Base-by-base conservation (phyloP, 2,329 filamentous ascomycete species). In the Orbilia brochopaga region DNA sequence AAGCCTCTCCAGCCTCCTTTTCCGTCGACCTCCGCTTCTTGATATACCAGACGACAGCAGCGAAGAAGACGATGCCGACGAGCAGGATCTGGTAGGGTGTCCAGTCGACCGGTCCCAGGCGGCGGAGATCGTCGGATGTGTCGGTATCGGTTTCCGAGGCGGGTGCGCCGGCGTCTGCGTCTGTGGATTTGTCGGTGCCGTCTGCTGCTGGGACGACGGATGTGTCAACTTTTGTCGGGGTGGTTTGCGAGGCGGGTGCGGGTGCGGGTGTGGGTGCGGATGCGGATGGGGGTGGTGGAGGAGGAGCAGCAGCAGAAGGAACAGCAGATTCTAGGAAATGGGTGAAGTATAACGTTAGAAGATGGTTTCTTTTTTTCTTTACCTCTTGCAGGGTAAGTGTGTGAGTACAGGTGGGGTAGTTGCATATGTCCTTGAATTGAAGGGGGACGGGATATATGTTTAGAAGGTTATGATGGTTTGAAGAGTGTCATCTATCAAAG, bases 131-230 rank as follows among this genome's bases (percentile, higher is more conserved):
- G 23, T 73, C 69, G 15, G 69, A 54, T 13, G 53, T 54, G 23
- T 73, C 62, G 11, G 62, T 67, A 40, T 67, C 69, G 57, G 60
- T 53, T 65, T 72, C 67, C 15, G 67, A 65, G 40, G 67, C 67
- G 37, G 55, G 60, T 52, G 37, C 17, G 50, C 13, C 24, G 6
- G 44, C 5, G 7, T 15, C 44, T 48, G 44, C 11, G 5, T 15
- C 40, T 44, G 40, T 48, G 8, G 48, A 11, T 11, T 17, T 52
- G 30, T 11, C 23, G 50, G 23, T 3, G 50, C n/a, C 30, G 10
- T 30, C 30, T 30, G 50, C 23, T 19, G 50, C 8, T 7, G 5
- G 17, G 58, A 40, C 11, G 32, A 50, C 27, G 57, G 23, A 13
- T 7, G 19, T 13, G 27, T 32, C 27, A 32, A 32, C 27, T 32